phyloP scores from a whole-genome alignment of 208 protist genomes.

The Trypanosoma vivax region DNA sequence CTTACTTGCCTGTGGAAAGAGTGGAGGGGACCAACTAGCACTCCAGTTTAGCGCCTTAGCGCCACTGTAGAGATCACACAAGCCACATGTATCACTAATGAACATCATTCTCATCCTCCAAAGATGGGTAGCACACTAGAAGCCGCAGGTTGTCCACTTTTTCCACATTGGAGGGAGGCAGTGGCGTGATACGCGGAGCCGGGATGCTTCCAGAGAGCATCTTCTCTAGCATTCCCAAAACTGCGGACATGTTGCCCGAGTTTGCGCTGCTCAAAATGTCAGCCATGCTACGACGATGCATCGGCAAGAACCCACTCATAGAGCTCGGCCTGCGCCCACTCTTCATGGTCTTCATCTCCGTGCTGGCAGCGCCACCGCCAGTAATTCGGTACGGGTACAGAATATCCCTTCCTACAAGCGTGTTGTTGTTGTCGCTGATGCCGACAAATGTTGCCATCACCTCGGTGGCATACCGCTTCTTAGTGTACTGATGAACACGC shows the following conservation, averaged over 20 bases:
- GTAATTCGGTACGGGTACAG: constrained; percentile 49
- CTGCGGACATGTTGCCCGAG: neutral
- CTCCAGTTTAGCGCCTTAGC: too few species aligned
- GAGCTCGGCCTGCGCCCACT: too few species aligned
- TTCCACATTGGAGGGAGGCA: constrained; percentile 16
- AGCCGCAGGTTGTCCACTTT: constrained; percentile 21
- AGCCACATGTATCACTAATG: neutral
- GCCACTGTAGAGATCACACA: neutral
- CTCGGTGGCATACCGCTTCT: constrained; percentile 1
- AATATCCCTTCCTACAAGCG: constrained; percentile 54
- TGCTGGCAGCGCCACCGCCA: constrained; percentile 1
- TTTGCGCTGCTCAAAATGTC: neutral
- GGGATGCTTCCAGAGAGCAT: constrained; percentile 13
- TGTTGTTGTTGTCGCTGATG: constrained; percentile 57
- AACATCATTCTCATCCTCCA: neutral
- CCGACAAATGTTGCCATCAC: constrained; percentile 22
- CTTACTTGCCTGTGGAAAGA: too few species aligned
- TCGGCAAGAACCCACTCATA: too few species aligned
- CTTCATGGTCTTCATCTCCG: too few species aligned
- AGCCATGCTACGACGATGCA: too few species aligned
- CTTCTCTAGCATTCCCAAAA: constrained; percentile 13
- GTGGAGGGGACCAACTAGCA: too few species aligned
- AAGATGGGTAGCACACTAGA: constrained; percentile 14
- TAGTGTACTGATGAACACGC: constrained; percentile 29
- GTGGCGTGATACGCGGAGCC: constrained; percentile 2